Conservation (phyloP, 2,329 filamentous ascomycete genomes). For the Epichloe scottii region DNA sequence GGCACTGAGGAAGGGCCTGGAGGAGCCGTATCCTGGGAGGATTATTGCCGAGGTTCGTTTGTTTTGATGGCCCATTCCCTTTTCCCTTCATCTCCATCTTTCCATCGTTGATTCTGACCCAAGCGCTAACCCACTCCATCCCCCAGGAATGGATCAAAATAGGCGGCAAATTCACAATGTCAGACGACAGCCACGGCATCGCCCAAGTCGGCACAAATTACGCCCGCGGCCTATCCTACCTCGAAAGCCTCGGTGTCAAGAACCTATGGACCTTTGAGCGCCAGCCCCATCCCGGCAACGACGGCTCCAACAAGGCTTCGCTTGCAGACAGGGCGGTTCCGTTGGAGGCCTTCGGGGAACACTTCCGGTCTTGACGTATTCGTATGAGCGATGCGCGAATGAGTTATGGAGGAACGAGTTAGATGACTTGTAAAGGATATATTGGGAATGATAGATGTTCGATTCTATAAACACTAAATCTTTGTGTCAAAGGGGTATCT, state of each 20-base stretch:
- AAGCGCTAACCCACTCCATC: neutral
- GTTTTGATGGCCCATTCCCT: constrained; percentile 13
- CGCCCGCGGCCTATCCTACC: constrained; percentile 52
- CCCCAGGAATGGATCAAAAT: constrained; percentile 56
- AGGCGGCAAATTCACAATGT: constrained; percentile 76
- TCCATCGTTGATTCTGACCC: neutral
- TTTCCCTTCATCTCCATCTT: neutral
- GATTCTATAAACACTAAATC: no score
- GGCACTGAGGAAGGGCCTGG: constrained; percentile 76
- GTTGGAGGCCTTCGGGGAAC: constrained; percentile 26
- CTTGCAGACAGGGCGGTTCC: constrained; percentile 32
- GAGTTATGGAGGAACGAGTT: no score
- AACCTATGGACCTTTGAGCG: constrained; percentile 47
- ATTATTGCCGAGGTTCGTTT: constrained; percentile 59
- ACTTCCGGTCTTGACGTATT: constrained; percentile 10
- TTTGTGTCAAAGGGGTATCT: no score
- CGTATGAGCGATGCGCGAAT: no score
- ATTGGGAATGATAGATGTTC: no score
- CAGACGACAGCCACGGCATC: constrained; percentile 86
- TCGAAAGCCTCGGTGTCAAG: constrained; percentile 51
- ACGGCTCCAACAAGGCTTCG: constrained; percentile 18
- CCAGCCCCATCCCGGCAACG: constrained; percentile 16
- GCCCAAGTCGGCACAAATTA: constrained; percentile 85
- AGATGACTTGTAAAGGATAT: no score
- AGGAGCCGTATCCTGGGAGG: constrained; percentile 75